Conservation (phyloP, 2,329 filamentous ascomycete species). For the Microcera coccophila region DNA sequence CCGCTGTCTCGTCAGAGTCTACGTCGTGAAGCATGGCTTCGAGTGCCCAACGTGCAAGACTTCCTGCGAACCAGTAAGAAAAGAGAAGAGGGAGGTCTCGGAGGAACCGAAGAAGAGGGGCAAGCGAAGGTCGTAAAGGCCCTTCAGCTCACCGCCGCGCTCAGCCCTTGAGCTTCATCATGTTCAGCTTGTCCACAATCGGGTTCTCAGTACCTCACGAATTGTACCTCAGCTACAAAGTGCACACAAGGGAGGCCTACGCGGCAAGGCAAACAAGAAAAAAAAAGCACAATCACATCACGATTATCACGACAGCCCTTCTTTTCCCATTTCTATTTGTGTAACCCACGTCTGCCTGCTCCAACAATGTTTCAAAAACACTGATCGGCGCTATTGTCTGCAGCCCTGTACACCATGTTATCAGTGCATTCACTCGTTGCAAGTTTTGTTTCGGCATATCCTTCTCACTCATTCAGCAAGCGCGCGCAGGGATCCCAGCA, state of each 20-base stretch:
- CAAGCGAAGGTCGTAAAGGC: conserved; percentile 2
- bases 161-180: neutral
- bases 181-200: no score
- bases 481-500: neutral
- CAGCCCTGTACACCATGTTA: neutral
- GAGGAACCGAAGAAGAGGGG: conserved; percentile 14
- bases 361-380: no score
- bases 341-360: neutral
- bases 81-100: conserved; percentile 19
- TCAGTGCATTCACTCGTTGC: neutral
- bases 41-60: conserved; percentile 47
- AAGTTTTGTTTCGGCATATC: neutral
- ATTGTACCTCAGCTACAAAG: no score
- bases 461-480: neutral
- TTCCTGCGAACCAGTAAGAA: conserved; percentile 43
- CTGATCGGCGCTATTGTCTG: neutral
- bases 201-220: no score
- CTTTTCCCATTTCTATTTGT: neutral
- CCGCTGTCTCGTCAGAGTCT: conserved; percentile 47
- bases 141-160: neutral
- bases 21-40: conserved; percentile 38
- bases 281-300: no score
- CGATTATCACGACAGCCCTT: neutral
- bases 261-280: no score
- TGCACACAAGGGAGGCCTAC: no score